Evolutionary conservation across 129 eudicot genomes (phyloP), one percentile per base, ranked within the genome.

Genomic region (Lonicera japonica): DNA sequence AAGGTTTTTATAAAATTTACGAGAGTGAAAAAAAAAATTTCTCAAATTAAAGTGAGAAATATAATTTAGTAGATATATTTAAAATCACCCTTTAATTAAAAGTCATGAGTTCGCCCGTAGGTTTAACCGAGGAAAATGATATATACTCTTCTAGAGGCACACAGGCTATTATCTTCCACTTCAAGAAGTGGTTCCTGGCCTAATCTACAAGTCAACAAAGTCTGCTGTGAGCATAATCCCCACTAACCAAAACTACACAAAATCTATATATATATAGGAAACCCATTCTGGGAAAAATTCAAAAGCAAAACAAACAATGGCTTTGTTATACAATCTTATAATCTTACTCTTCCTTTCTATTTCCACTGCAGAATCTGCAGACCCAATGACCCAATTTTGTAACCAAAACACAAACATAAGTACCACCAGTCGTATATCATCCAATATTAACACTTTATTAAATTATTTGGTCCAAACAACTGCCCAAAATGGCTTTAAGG

Each of bases 361-460:
- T 25, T 58, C 25, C 68, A 64, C 38, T 5, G 77, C 78, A 69
- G 73, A 85, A 66, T 85, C 85, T 18, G 48, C 81, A 23, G 83
- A 80, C 58, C 91, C 86, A 41, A 52, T 61, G 12, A 73, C 63
- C 23, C 50, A 67, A 15, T 25, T 51, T 54, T 85, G 94, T 62
- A 68, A 79, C 40, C 38, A 56, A 25, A 56, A 67, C 46, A 58
- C 78, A 16, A 76, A 66, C 24, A 43, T 43, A 43, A 43, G 50
- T 14, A 64, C 54, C 34, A 70, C 56, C 10, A 55, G 65, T 57
- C 21, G 63, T 54, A 59, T 63, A 34, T 73, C 88, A 40, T 16
- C 68, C 50, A 84, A 84, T 78, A 88, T 84, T 11, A 62, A 79
- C 16, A 48, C 40, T 45, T 21, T 84, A 19, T 34, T 88, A 39